Evolutionary conservation across 139 green algal species (phyloP), one percentile per base, ranked within the genome.

Genomic region (Chlorella sp.): DNA sequence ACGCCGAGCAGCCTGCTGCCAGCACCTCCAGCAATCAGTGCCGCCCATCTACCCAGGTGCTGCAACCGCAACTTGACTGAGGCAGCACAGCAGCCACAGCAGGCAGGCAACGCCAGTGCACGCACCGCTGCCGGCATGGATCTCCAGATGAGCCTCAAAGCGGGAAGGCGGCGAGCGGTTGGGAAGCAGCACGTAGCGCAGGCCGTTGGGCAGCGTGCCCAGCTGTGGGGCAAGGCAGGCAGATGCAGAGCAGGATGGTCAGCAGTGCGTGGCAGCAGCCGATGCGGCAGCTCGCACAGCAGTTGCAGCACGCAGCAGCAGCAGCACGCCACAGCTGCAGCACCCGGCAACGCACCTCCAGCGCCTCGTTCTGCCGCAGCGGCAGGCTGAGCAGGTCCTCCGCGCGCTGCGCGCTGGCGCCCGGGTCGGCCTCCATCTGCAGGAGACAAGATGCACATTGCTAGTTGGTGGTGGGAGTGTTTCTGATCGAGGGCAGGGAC

Each of bases 131-230:
- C 90, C 94, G 25, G 91, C 94, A 68, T 96, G 92, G 38, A 99
- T 91, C 86, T 99, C 95, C 76, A 99, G 86, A 82, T 99, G 97
- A 34, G 96, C 95, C 90, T 98, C 97, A 89, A 98, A 99, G 57
- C 97, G 91, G 63, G 94, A 88, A 0, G 95, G 95, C 0, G 97
- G 97, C 65, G 94, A 91, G 56, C 90, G 90, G 92, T 99, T 99
- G 60, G 97, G 97, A 39, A 99, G 91, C 78, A 99, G 94, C 30
- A 99, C 96, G 83, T 99, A 99, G n/a, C 89, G 85, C 74, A 98
- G 87, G 5, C 96, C 96, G 88, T 98, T 98, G 28, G 85, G 69
- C 18, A 97, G 89, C 51, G 87, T 60, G 15, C 95, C 95, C 39
- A 91, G 78, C 32, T 60, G 51, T 11, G 44, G 7, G 44, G 11